These are phyloP conservation scores for Paraurostyla sp. DNA, from an alignment of 73 alveolate species.

Conservation along the genomic window DNA sequence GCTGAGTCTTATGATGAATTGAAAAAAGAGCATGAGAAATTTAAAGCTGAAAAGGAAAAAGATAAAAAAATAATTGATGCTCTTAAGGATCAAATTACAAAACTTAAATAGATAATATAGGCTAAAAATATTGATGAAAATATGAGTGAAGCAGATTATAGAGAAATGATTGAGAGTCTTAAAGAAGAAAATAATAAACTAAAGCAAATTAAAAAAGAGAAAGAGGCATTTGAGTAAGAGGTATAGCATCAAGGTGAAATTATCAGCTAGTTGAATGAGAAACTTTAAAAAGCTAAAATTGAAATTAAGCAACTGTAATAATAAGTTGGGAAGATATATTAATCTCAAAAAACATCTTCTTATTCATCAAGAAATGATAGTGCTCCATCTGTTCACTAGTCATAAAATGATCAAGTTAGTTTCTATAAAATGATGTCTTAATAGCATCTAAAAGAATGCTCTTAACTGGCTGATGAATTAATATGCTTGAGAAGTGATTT, in stretches of 20 bases:
- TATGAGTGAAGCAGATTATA: background rate
- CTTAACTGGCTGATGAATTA: conserved; percentile 46
- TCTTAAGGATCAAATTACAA: conserved; percentile 44
- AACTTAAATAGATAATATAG: conserved; percentile 41
- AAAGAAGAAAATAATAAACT: background rate
- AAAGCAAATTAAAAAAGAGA: background rate
- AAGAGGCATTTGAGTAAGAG: background rate
- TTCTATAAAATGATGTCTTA: conserved; percentile 38
- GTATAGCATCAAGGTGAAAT: conserved; percentile 18
- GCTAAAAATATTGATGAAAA: conserved; percentile 31
- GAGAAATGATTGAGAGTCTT: background rate
- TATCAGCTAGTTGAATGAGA: background rate
- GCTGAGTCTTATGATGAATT: conserved; percentile 65
- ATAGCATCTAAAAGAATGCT: conserved; percentile 48
- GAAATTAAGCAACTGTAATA: conserved; percentile 23
- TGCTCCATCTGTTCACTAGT: background rate
- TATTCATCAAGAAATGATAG: background rate
- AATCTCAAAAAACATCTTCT: background rate
- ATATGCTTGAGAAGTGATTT: conserved; percentile 33
- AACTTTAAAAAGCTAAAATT: conserved; percentile 1
- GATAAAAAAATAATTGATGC: conserved; percentile 59
- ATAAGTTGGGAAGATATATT: background rate
- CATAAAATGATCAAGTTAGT: background rate
- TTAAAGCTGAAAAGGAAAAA: conserved; percentile 46
- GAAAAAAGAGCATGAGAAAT: conserved; percentile 32